phyloP scores from a whole-genome alignment of 139 green algal genomes.

The Parachlorella kessleri region DNA sequence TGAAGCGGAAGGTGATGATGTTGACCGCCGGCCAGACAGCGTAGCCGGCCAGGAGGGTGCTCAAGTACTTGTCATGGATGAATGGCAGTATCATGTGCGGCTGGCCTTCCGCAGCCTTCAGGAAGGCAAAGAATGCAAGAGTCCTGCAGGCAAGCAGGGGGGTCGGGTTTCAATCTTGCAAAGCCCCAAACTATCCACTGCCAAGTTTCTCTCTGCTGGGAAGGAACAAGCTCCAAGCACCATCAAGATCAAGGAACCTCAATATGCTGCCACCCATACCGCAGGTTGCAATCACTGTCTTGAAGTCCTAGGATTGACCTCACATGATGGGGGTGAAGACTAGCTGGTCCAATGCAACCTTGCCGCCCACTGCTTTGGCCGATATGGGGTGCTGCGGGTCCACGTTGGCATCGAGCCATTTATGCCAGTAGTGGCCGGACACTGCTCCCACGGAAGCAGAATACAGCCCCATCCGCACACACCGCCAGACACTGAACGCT shows the following conservation, averaged over 20 bases:
- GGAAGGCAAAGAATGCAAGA: slow-evolving; percentile 6
- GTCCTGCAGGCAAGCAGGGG: no score
- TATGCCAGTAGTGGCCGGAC: slow-evolving; percentile 21
- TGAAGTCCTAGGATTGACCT: no score
- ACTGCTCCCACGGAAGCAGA: not conserved
- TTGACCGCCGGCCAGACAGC: not conserved
- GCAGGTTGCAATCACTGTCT: no score
- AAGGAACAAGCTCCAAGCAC: no score
- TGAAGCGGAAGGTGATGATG: slow-evolving; percentile 15
- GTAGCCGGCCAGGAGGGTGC: slow-evolving; percentile 37
- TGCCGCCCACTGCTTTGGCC: not conserved
- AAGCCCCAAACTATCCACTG: no score
- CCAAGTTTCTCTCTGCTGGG: no score
- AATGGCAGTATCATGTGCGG: slow-evolving; percentile 13
- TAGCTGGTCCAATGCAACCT: slow-evolving; percentile 21
- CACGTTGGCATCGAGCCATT: slow-evolving; percentile 13
- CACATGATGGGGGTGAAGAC: slow-evolving; percentile 6
- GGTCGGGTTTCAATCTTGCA: no score
- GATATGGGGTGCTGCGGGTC: not conserved
- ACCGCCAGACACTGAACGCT: not conserved
- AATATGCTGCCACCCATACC: no score
- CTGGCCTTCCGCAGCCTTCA: slow-evolving; percentile 20
- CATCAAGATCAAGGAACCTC: no score
- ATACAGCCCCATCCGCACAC: not conserved
- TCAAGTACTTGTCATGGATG: slow-evolving; percentile 26